phyloP scores from a whole-genome alignment of 495 filamentous ascomycete species.

The Hypoxylon lenormandii region DNA sequence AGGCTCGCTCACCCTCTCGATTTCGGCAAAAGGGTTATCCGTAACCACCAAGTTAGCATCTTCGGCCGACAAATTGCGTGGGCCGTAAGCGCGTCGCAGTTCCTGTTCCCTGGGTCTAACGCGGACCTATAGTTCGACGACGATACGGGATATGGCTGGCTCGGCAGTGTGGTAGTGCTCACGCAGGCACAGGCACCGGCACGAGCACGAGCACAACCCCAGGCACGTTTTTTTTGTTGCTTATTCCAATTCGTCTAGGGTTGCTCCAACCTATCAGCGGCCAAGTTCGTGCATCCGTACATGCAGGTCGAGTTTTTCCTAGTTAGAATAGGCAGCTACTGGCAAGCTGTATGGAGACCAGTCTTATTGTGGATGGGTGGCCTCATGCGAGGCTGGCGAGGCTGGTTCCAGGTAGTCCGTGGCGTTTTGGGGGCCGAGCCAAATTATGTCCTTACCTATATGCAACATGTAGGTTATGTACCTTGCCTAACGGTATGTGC shows the following conservation, averaged over 20 bases:
- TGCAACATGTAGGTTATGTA: too few species aligned
- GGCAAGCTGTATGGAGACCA: conserved; percentile 13
- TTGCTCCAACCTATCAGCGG: conserved; percentile 21
- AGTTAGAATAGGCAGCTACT: conserved; percentile 17
- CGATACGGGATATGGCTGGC: conserved; percentile 31
- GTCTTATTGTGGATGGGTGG: conserved; percentile 43
- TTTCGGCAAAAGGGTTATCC: conserved; percentile 1
- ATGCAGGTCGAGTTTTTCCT: conserved; percentile 28
- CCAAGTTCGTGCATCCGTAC: conserved; percentile 21
- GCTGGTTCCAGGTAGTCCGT: conserved; percentile 16
- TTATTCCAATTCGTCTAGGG: conserved; percentile 20
- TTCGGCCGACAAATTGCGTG: conserved; percentile 19
- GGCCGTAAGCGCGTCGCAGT: conserved; percentile 35
- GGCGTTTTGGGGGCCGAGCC: conserved; percentile 31
- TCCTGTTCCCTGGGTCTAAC: conserved; percentile 41
- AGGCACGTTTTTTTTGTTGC: conserved; percentile 34
- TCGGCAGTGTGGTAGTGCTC: conserved; percentile 41
- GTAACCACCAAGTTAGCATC: conserved; percentile 9
- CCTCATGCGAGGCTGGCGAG: conserved; percentile 46
- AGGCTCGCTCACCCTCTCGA: background rate
- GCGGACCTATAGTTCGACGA: conserved; percentile 35
- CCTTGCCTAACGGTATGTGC: too few species aligned
- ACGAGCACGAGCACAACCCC: background rate
- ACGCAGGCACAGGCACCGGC: conserved; percentile 40
- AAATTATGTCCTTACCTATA: conserved; percentile 17